These are phyloP conservation scores for Dendrocalamus latiflorus DNA, from an alignment of 202 grass and related monocot species.

Conservation along the genomic window DNA sequence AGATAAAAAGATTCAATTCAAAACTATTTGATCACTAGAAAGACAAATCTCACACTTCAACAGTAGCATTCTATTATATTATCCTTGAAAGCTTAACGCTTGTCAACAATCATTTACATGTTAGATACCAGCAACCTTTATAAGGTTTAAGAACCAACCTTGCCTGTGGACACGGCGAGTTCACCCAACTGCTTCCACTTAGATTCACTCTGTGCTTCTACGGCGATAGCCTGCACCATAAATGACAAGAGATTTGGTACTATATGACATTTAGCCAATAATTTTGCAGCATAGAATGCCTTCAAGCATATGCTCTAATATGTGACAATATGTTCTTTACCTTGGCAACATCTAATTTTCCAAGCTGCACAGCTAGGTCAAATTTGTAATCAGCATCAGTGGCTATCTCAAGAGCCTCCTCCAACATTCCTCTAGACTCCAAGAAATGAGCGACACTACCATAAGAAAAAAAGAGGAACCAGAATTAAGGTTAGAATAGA, in stretches of 20 bases:
- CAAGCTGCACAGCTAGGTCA: conserved; percentile 92
- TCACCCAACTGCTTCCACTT: conserved; percentile 98
- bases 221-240: conserved; percentile 64
- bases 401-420: conserved; percentile 96
- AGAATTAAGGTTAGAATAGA: conserved; percentile 7
- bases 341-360: conserved; percentile 85
- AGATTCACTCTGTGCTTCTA: conserved; percentile 87
- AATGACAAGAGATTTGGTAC: neutral
- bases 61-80: neutral
- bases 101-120: neutral
- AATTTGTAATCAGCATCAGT: conserved; percentile 97
- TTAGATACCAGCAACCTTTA: neutral
- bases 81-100: neutral
- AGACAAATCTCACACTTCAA: neutral
- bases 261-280: conserved; percentile 15
- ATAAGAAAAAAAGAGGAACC: conserved; percentile 16
- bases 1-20: too few species aligned
- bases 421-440: conserved; percentile 95
- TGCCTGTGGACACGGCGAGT: conserved; percentile 86
- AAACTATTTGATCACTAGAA: conserved; percentile 13
- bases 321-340: conserved; percentile 27
- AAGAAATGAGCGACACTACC: conserved; percentile 93
- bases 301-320: conserved; percentile 18
- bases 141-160: conserved; percentile 51
- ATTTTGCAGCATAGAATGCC: conserved; percentile 19